These are phyloP conservation scores for Raphanus raphanistrum DNA, from an alignment of 345 rosid genomes.

Conservation along the genomic window DNA sequence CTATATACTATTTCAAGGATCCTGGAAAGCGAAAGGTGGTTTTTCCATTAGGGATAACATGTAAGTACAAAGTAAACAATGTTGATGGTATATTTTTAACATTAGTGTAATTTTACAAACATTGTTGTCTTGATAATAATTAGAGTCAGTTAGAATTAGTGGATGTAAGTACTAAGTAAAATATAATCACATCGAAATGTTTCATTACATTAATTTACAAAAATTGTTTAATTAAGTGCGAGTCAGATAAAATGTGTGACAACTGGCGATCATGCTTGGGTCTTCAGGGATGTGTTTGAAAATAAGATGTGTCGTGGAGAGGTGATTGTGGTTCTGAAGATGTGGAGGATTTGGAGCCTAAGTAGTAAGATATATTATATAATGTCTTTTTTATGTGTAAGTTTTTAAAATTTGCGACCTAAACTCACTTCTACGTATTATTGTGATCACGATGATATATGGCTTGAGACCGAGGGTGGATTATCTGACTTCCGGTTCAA, in stretches of 20 bases:
- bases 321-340: background rate
- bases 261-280: background rate
- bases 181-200: background rate
- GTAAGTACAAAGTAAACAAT: too few relatives aligned
- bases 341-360: background rate
- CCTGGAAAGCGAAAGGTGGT: too few relatives aligned
- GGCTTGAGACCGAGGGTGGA: background rate
- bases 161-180: too few relatives aligned
- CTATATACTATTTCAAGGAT: too few relatives aligned
- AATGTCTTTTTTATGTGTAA: background rate
- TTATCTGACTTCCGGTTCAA: background rate
- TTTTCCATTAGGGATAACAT: too few relatives aligned
- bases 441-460: background rate
- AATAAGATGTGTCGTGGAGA: background rate
- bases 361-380: background rate
- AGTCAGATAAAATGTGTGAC: background rate
- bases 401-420: background rate
- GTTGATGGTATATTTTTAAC: too few relatives aligned
- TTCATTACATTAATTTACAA: background rate
- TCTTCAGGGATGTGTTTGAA: background rate
- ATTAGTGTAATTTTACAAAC: too few relatives aligned
- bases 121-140: too few relatives aligned
- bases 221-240: background rate
- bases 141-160: too few relatives aligned
- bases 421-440: background rate